Evolutionary conservation across 164 flowering plant species (phyloP).

Genomic region (Magnolia officinalis): DNA sequence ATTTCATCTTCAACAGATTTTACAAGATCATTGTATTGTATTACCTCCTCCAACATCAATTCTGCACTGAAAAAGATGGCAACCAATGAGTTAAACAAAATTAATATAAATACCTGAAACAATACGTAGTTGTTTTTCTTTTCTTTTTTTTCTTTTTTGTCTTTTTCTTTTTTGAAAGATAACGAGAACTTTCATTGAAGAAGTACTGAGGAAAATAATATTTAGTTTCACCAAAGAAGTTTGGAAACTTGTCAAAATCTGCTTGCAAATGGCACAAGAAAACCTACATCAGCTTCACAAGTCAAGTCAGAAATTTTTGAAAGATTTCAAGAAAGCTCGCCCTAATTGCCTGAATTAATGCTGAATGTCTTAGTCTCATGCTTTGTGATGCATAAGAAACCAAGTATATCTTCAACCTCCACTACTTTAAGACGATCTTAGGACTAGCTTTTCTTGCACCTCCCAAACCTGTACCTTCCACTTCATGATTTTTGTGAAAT

Average conservation of each 20-base stretch:
- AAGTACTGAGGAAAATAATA: not conserved
- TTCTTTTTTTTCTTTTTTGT: no score
- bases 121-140: not conserved
- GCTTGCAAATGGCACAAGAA: not conserved
- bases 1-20: constrained; percentile 33
- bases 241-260: not conserved
- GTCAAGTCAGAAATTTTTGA: not conserved
- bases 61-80: constrained; percentile 57
- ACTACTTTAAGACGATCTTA: no score
- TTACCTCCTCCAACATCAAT: constrained; percentile 65
- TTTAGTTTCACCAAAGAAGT: not conserved
- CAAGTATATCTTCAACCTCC: no score
- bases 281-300: not conserved
- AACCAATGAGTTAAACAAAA: constrained; percentile 1
- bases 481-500: no score
- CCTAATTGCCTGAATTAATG: not conserved
- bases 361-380: no score
- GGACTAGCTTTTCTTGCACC: no score
- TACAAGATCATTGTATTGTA: constrained; percentile 92
- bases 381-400: no score
- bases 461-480: no score
- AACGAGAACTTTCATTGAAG: no score
- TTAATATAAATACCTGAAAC: not conserved
- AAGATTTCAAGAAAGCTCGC: not conserved
- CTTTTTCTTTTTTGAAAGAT: no score